phyloP scores from a whole-genome alignment of 768 basidiomycete genomes.

The Kwoniella sp. region DNA sequence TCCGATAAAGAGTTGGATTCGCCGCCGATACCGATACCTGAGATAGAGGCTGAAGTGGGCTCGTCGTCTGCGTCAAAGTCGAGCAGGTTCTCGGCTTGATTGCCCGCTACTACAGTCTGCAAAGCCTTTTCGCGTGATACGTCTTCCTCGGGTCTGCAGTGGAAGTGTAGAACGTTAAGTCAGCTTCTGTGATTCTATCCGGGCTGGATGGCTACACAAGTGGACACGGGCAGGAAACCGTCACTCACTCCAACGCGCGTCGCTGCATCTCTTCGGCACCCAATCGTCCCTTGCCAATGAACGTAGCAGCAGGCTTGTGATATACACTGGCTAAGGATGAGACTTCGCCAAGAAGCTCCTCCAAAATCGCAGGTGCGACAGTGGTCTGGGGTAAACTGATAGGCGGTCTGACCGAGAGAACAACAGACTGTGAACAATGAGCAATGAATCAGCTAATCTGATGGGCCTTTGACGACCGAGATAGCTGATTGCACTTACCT shows the following conservation, averaged over 20 bases:
- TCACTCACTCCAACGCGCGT: slow-evolving; percentile 50
- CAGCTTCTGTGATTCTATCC: too few relatives aligned
- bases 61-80: slow-evolving; percentile 78
- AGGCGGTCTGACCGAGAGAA: slow-evolving; percentile 86
- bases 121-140: slow-evolving; percentile 77
- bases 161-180: too few relatives aligned
- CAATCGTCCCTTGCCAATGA: slow-evolving; percentile 86
- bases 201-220: too few relatives aligned
- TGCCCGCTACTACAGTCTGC: slow-evolving; percentile 87
- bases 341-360: slow-evolving; percentile 88
- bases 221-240: too few relatives aligned
- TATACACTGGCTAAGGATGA: slow-evolving; percentile 90
- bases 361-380: slow-evolving; percentile 79
- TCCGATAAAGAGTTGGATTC: slow-evolving; percentile 18
- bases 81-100: slow-evolving; percentile 90
- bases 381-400: slow-evolving; percentile 91
- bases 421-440: slow-evolving; percentile 64
- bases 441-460: background rate
- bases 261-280: slow-evolving; percentile 57
- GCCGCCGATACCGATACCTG: slow-evolving; percentile 42
- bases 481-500: slow-evolving; percentile 61
- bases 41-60: slow-evolving; percentile 62
- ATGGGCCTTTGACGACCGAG: background rate
- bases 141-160: slow-evolving; percentile 65
- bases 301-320: slow-evolving; percentile 95